Conservation (phyloP, 805 yeast genomes). For the Suhomyces tanzawaensis region DNA sequence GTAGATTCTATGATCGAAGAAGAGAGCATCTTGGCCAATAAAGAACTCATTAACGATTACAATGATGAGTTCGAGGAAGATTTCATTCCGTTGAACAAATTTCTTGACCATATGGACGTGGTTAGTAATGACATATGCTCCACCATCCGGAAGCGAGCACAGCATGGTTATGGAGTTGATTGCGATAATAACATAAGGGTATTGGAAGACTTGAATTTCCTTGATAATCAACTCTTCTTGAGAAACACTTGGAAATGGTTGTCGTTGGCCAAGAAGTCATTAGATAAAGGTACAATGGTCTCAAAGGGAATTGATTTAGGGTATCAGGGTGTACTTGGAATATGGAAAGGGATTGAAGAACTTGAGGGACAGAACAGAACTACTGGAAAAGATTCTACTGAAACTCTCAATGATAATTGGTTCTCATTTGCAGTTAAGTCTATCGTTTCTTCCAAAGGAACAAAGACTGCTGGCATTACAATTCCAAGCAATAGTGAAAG, state of each 20-base stretch:
- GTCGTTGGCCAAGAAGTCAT: conserved; percentile 63
- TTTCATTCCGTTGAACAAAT: conserved; percentile 27
- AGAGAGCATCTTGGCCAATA: conserved; percentile 16
- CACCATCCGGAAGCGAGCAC: conserved; percentile 69
- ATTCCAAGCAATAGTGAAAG: conserved; percentile 46
- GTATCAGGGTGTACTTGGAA: conserved; percentile 82
- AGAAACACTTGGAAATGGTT: conserved; percentile 93
- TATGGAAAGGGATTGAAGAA: conserved; percentile 77
- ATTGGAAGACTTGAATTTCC: conserved; percentile 48
- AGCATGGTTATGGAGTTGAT: conserved; percentile 68
- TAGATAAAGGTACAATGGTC: conserved; percentile 63
- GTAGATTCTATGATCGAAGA: conserved; percentile 31
- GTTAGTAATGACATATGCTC: conserved; percentile 72
- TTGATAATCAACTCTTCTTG: conserved; percentile 51
- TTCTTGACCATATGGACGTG: conserved; percentile 40
- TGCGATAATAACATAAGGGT: conserved; percentile 61
- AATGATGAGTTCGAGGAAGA: conserved; percentile 23
- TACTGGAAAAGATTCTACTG: conserved; percentile 23
- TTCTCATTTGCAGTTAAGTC: conserved; percentile 51
- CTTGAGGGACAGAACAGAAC: conserved; percentile 44
- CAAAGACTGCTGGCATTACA: conserved; percentile 44
- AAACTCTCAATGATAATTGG: conserved; percentile 33
- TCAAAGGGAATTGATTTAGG: conserved; percentile 75
- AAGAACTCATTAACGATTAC: conserved; percentile 6
- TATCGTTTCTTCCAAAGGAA: conserved; percentile 49